Percentiles rank a stretch among this genome's conserved stretches.
Conservation (phyloP, 805 yeast species). For the Diddensiella santjacobensis region DNA sequence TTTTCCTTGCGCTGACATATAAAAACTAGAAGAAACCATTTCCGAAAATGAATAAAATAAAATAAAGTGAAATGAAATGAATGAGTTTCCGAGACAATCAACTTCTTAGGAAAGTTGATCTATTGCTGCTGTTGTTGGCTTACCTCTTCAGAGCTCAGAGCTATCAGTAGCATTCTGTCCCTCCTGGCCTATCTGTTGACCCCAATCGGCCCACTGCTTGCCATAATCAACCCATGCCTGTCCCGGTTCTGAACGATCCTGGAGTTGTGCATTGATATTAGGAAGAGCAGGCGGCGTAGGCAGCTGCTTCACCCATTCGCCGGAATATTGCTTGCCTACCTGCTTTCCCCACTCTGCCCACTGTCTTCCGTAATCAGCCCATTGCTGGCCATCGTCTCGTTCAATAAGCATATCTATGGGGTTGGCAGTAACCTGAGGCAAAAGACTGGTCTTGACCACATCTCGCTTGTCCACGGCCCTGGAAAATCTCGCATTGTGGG, state of each 20-base stretch:
- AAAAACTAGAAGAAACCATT: too few species aligned
- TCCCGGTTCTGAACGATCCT: too few species aligned
- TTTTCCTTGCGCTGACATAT: too few species aligned
- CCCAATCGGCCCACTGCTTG: neutral
- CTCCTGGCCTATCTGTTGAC: neutral
- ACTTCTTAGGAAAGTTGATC: too few species aligned
- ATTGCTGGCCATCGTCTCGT: neutral
- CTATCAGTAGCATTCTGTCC: too few species aligned
- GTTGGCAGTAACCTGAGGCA: too few species aligned
- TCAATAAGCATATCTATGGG: neutral
- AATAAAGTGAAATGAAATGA: too few species aligned
- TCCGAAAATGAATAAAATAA: too few species aligned
- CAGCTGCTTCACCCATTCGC: neutral
- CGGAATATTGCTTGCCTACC: neutral
- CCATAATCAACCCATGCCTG: neutral
- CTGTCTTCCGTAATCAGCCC: neutral
- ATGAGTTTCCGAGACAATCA: too few species aligned
- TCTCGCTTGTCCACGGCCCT: neutral
- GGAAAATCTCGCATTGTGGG: neutral
- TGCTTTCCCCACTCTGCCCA: neutral
- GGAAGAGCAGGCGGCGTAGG: too few species aligned
- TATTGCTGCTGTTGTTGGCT: too few species aligned
- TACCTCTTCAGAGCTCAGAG: too few species aligned
- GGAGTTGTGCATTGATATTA: neutral
- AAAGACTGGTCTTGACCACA: neutral